These are phyloP conservation scores for Apophysomyces ossiformis DNA, from an alignment of 371 early-diverging fungal genomes.

Conservation along the genomic window DNA sequence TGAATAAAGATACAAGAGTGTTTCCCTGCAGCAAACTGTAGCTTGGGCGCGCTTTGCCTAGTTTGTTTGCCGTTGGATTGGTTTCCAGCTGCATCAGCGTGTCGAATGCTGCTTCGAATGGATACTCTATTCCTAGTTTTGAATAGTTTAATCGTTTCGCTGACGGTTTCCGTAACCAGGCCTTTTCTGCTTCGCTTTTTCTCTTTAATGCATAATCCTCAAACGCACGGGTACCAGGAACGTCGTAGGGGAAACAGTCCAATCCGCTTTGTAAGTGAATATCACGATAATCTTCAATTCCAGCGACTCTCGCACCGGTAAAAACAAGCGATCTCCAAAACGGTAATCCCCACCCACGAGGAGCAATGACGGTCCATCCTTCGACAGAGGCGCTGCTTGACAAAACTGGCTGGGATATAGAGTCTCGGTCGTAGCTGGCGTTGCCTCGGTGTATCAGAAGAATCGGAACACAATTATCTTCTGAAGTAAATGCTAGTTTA, in stretches of 20 bases:
- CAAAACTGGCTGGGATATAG: constrained; percentile 2
- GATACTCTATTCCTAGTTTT: constrained; percentile 63
- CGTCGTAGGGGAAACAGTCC: constrained; percentile 65
- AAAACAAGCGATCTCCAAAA: constrained; percentile 91
- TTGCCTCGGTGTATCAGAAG: constrained; percentile 77
- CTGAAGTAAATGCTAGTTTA: constrained; percentile 51
- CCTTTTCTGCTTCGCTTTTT: constrained; percentile 36
- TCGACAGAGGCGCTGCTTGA: constrained; percentile 22
- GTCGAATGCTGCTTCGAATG: constrained; percentile 67
- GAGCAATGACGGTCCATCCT: constrained; percentile 88
- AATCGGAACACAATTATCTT: constrained; percentile 77
- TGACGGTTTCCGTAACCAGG: constrained; percentile 65
- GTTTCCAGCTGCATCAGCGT: constrained; percentile 27
- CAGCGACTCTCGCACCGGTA: constrained; percentile 87
- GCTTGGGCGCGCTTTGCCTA: neutral
- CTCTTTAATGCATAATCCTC: constrained; percentile 21
- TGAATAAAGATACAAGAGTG: neutral
- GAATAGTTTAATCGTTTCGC: constrained; percentile 75
- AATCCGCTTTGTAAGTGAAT: constrained; percentile 62
- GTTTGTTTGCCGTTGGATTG: neutral
- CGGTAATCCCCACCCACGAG: constrained; percentile 80
- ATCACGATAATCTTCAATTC: constrained; percentile 56
- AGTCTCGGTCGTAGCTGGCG: neutral
- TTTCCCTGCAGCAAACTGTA: neutral
- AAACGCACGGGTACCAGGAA: constrained; percentile 63